Evolutionary conservation across 2,329 filamentous ascomycete genomes (phyloP).

Genomic region (Apiospora sp.): DNA sequence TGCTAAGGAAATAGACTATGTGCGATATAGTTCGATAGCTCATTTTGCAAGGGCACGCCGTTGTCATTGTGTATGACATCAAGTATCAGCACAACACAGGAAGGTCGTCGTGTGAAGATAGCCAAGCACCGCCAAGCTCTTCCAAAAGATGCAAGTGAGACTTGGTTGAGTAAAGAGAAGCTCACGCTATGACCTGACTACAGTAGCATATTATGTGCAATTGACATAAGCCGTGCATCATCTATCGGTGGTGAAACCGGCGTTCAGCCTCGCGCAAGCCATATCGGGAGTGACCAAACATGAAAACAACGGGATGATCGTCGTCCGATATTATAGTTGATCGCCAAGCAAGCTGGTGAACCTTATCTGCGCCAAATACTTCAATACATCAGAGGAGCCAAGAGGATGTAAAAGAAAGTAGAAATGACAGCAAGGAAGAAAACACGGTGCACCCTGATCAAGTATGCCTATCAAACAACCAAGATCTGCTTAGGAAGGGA

Average conservation of each 20-base stretch:
- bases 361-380: neutral
- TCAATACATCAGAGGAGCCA: neutral
- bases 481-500: neutral
- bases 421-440: neutral
- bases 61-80: neutral
- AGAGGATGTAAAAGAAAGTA: neutral
- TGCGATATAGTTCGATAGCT: neutral
- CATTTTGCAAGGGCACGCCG: neutral
- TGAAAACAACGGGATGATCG: slow-evolving; percentile 12
- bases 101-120: neutral
- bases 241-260: neutral
- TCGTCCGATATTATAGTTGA: slow-evolving; percentile 15
- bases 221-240: neutral
- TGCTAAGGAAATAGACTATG: too few relatives aligned
- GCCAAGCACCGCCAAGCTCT: neutral
- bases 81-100: neutral
- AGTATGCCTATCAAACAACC: slow-evolving; percentile 4
- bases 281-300: neutral
- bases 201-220: neutral
- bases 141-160: neutral
- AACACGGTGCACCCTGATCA: neutral
- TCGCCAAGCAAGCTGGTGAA: slow-evolving; percentile 17
- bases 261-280: slow-evolving; percentile 3
- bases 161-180: neutral
- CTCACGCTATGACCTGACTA: neutral